Evolutionary conservation across 2,329 filamentous ascomycete genomes (phyloP).

Genomic region (Cordyceps pruinosa): DNA sequence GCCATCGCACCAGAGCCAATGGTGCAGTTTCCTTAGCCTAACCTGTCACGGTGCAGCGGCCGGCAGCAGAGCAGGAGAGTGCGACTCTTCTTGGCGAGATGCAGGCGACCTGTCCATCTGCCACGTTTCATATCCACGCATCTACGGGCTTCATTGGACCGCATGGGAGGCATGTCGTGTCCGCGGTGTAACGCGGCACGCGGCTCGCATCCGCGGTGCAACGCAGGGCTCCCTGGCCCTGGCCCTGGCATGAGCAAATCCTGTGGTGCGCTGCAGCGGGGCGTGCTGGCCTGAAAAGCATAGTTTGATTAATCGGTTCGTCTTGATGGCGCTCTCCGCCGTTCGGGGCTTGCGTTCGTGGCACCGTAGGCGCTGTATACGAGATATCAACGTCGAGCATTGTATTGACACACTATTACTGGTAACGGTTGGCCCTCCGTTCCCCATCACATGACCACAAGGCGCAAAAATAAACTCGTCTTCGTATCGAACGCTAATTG

Average conservation of each 20-base stretch:
- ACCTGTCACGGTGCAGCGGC: background rate
- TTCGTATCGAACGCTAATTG: constrained; percentile 12
- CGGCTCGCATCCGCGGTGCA: constrained; percentile 6
- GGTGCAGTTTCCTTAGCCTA: background rate
- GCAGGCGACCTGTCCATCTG: background rate
- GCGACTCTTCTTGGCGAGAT: background rate
- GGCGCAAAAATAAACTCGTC: background rate
- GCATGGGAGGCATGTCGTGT: background rate
- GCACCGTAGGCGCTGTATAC: background rate
- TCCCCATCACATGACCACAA: background rate
- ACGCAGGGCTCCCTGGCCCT: background rate
- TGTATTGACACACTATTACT: background rate
- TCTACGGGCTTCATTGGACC: background rate
- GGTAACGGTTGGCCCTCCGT: background rate
- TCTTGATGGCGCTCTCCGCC: background rate
- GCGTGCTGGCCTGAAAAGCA: background rate
- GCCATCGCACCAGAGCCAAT: background rate
- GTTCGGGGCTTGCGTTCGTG: background rate
- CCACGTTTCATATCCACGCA: constrained; percentile 6
- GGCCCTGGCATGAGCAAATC: background rate
- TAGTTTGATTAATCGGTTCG: background rate
- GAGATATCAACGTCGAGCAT: background rate
- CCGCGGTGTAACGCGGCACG: constrained; percentile 5
- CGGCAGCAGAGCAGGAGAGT: background rate
- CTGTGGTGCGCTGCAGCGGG: background rate